These are phyloP conservation scores for Neurospora tetrasperma DNA, from an alignment of 495 filamentous ascomycete genomes.

Conservation along the genomic window DNA sequence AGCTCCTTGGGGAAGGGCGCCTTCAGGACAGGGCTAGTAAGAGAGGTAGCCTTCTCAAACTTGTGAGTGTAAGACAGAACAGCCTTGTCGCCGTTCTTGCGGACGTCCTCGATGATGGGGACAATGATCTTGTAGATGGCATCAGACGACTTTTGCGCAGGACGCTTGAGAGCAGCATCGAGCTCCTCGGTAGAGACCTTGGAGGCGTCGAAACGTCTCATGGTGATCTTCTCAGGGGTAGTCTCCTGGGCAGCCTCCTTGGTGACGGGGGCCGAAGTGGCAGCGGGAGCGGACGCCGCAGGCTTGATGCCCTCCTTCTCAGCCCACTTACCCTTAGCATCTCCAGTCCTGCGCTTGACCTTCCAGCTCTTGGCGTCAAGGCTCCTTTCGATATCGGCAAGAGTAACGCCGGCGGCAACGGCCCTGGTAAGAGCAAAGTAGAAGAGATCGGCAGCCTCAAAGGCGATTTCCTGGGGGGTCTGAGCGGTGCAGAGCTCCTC, in stretches of 20 bases:
- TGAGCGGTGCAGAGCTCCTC: slow-evolving; percentile 83
- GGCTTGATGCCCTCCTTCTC: slow-evolving; percentile 64
- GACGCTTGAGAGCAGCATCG: slow-evolving; percentile 63
- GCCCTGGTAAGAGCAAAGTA: slow-evolving; percentile 94
- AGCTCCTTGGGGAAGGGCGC: slow-evolving; percentile 77
- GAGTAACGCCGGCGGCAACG: slow-evolving; percentile 65
- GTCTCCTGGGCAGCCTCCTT: slow-evolving; percentile 34
- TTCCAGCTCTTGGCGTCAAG: slow-evolving; percentile 92
- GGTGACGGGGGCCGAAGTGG: slow-evolving; percentile 5
- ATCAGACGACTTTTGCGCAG: slow-evolving; percentile 86
- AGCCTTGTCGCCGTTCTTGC: slow-evolving; percentile 69
- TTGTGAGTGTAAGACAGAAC: slow-evolving; percentile 89
- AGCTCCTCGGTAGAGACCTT: slow-evolving; percentile 51
- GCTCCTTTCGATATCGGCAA: slow-evolving; percentile 82
- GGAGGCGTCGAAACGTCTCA: slow-evolving; percentile 66
- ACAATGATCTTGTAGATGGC: slow-evolving; percentile 79
- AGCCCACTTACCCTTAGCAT: slow-evolving; percentile 86
- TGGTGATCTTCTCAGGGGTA: slow-evolving; percentile 58
- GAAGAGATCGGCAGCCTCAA: slow-evolving; percentile 88
- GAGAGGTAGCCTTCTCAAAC: slow-evolving; percentile 87
- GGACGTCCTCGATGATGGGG: slow-evolving; percentile 83
- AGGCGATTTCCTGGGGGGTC: slow-evolving; percentile 73
- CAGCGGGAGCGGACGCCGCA: slow-evolving; percentile 21
- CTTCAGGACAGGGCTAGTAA: slow-evolving; percentile 76
- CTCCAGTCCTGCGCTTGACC: slow-evolving; percentile 80